Conservation (phyloP, 139 green algal species). For the Micromonas commoda region DNA sequence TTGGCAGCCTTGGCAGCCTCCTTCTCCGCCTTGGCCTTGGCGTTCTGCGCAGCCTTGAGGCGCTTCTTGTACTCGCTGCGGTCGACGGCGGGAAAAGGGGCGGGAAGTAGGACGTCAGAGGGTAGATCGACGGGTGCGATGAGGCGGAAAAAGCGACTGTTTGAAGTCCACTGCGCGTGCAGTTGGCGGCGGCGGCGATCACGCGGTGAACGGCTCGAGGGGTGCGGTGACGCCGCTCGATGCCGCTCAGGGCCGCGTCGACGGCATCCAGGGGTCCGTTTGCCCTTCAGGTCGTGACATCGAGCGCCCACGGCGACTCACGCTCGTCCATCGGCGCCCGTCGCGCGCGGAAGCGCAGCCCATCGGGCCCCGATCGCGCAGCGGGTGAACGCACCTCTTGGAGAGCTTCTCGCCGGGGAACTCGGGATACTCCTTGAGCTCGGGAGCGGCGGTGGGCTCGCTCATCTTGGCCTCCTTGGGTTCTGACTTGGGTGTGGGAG, state of each 20-base stretch:
- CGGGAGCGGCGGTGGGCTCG: not conserved
- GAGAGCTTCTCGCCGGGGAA: conserved; percentile 20
- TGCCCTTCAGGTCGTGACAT: too few species aligned
- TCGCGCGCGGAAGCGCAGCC: not conserved
- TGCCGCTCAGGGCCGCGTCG: too few species aligned
- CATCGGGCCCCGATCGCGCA: not conserved
- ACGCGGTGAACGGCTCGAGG: too few species aligned
- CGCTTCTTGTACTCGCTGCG: conserved; percentile 36
- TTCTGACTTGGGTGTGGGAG: not conserved
- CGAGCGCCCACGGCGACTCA: too few species aligned
- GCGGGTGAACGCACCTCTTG: conserved; percentile 25
- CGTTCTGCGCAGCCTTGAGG: conserved; percentile 46
- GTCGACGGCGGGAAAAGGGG: not conserved
- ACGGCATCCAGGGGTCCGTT: too few species aligned
- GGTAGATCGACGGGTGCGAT: not conserved
- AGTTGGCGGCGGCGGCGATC: too few species aligned
- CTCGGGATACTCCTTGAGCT: conserved; percentile 28
- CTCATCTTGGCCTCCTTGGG: not conserved
- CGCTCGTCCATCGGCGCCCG: too few species aligned
- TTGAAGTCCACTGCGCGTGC: too few species aligned
- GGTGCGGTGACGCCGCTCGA: too few species aligned
- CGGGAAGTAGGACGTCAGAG: not conserved
- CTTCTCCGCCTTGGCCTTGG: conserved; percentile 74
- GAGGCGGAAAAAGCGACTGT: too few species aligned
- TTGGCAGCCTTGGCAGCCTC: conserved; percentile 54